Evolutionary conservation across 1,284 basidiomycete species (phyloP), one percentile per base, ranked within the genome.

Genomic region (Rhizopogon parksii): DNA sequence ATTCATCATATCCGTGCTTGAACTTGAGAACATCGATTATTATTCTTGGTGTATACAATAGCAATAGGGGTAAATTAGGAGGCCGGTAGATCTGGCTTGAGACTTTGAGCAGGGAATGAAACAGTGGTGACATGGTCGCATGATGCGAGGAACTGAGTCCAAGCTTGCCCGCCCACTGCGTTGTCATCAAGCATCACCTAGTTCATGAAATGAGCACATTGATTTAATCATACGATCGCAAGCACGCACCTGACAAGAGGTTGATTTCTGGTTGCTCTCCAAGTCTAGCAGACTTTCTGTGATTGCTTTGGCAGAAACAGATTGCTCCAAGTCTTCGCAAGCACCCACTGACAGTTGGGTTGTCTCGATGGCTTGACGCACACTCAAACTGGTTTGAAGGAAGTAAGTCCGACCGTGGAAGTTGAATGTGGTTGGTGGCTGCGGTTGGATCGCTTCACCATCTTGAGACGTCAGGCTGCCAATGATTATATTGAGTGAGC

Each of bases 271-370:
- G 35, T 74, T 72, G 53, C 73, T 79, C 59, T 82, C 82, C 24
- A 80, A 64, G 59, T 88, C 80, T 19, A 78, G 55, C 9, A 72
- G 58, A 47, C 68, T 75, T 57, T 83, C 82, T 25, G 56, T 71
- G 25, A 69, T 52, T 9, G 67, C 60, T 36, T 56, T 47, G 32
- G 17, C 17, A n/a, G 30, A 6, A 45, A 70, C 56, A 5, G 39
- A 36, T 30, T 55, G 40, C 19, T 54, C 46, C 21, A 12, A 24
- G 14, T 39, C 17, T 14, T 48, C 52, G 6, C 37, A 19, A 17
- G 51, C 30, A 3, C 36, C 19, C 6, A 42, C 49, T 5, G 54
- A 53, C 19, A 52, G 30, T 6, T 56, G 46, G 21, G 67, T 47
- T n/a, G 57, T n/a, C 51, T 75, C 69, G 14, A 57, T 51, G 54